Evolutionary conservation across 2,329 filamentous ascomycete genomes (phyloP).

Genomic region (Talaromyces sp.): DNA sequence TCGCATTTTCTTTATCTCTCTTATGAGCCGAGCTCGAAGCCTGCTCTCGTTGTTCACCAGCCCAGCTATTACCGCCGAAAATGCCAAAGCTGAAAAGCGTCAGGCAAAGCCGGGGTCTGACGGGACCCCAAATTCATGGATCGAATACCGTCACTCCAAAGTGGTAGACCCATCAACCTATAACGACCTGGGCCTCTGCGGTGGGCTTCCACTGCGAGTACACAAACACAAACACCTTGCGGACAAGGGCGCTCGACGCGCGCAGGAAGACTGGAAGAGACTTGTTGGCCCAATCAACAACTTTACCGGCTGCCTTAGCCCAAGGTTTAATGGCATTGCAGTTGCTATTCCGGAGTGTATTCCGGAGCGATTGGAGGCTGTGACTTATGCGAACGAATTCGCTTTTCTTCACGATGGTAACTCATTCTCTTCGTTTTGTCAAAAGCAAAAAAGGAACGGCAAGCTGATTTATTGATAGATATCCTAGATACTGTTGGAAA

Average conservation of each 20-base stretch:
- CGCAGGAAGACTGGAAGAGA: not conserved
- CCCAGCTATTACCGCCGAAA: not conserved
- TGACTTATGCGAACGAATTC: constrained; percentile 39
- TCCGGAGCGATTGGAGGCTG: constrained; percentile 34
- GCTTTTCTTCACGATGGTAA: constrained; percentile 37
- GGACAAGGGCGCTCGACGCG: not conserved
- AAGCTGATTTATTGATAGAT: not conserved
- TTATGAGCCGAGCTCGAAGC: not conserved
- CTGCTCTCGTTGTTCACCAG: not conserved
- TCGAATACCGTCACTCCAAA: not conserved
- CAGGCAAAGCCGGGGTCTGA: not conserved
- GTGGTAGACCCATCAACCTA: not conserved
- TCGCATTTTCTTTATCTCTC: not conserved
- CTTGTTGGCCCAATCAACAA: not conserved
- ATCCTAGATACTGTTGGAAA: not conserved
- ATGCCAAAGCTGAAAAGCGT: not conserved
- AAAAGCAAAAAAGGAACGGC: not conserved
- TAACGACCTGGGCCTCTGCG: not conserved
- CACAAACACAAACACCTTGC: not conserved
- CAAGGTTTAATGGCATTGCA: constrained; percentile 22
- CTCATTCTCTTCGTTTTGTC: constrained; percentile 14
- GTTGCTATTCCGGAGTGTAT: constrained; percentile 33
- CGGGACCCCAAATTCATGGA: not conserved
- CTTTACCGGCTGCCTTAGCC: constrained; percentile 20
- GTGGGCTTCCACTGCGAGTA: not conserved